Conservation (phyloP, 228 moss, liverwort and hornwort species). For the Sphagnum magellanicum region DNA sequence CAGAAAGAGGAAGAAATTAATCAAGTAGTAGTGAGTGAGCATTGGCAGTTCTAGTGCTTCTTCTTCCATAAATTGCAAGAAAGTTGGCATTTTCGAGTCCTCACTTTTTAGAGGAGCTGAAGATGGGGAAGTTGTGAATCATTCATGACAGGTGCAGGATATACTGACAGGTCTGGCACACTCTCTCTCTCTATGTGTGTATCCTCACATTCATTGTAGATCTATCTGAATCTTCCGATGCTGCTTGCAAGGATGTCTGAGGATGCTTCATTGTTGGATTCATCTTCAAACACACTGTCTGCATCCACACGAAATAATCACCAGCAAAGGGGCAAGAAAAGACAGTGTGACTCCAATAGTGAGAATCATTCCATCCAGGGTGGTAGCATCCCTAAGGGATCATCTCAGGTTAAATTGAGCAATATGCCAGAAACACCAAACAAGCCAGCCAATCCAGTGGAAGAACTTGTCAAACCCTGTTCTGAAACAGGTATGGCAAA, state of each 20-base stretch:
- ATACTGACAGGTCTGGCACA: no score
- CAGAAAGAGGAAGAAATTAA: no score
- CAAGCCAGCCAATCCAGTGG: background rate
- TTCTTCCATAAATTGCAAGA: no score
- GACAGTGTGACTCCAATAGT: slow-evolving; percentile 7
- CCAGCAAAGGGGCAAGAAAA: slow-evolving; percentile 14
- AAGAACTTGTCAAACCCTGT: slow-evolving; percentile 5
- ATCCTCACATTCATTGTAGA: no score
- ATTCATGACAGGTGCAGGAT: no score
- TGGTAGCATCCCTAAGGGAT: slow-evolving; percentile 6
- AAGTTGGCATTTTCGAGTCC: no score
- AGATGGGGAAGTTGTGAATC: no score
- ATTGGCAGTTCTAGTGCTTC: no score
- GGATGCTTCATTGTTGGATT: slow-evolving; percentile 4
- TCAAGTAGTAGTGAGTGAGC: no score
- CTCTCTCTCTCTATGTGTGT: no score
- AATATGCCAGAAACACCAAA: slow-evolving; percentile 10
- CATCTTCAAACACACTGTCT: slow-evolving; percentile 17
- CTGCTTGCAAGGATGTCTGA: slow-evolving; percentile 20
- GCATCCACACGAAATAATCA: slow-evolving; percentile 4
- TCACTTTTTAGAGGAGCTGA: no score
- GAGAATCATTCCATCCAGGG: slow-evolving; percentile 9
- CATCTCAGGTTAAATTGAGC: slow-evolving; percentile 6
- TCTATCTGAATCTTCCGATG: no score
- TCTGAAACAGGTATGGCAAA: slow-evolving; percentile 15